Evolutionary conservation across 1,284 basidiomycete genomes (phyloP).

Genomic region (Fistulina hepatica): DNA sequence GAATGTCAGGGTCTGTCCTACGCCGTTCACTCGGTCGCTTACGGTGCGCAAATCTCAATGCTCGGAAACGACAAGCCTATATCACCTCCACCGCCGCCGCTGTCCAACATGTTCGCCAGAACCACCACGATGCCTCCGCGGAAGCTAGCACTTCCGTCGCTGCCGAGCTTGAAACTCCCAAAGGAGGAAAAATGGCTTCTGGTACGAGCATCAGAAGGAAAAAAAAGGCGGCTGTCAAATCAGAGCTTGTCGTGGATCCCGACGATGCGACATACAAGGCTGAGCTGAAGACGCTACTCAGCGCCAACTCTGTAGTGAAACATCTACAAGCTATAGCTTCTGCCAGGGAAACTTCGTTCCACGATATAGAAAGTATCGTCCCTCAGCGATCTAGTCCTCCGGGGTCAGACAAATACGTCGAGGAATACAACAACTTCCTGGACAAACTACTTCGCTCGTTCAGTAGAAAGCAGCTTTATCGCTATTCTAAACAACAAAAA

Average conservation of each 20-base stretch:
- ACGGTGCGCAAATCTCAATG: background rate
- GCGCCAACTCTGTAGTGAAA: conserved; percentile 6
- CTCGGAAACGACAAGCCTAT: background rate
- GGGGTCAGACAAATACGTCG: conserved; percentile 35
- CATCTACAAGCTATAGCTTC: conserved; percentile 17
- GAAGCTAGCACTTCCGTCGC: background rate
- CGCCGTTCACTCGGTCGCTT: background rate
- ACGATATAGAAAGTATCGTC: conserved; percentile 44
- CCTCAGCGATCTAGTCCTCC: conserved; percentile 29
- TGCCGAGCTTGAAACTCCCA: background rate
- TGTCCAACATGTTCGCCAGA: background rate
- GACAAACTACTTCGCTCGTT: conserved; percentile 51
- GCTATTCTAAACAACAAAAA: conserved; percentile 38
- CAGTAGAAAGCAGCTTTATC: conserved; percentile 46
- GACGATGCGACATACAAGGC: too few species aligned
- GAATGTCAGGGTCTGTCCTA: background rate
- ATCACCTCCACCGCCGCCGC: background rate
- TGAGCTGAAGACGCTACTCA: too few species aligned
- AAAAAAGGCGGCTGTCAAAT: too few species aligned
- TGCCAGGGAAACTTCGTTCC: conserved; percentile 35
- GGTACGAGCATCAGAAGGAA: background rate
- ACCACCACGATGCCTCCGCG: background rate
- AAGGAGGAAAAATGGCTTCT: background rate
- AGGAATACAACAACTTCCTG: conserved; percentile 39
- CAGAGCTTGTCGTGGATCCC: too few species aligned